Conservation (phyloP, 73 alveolate species). For the Paraurostyla sp. region DNA sequence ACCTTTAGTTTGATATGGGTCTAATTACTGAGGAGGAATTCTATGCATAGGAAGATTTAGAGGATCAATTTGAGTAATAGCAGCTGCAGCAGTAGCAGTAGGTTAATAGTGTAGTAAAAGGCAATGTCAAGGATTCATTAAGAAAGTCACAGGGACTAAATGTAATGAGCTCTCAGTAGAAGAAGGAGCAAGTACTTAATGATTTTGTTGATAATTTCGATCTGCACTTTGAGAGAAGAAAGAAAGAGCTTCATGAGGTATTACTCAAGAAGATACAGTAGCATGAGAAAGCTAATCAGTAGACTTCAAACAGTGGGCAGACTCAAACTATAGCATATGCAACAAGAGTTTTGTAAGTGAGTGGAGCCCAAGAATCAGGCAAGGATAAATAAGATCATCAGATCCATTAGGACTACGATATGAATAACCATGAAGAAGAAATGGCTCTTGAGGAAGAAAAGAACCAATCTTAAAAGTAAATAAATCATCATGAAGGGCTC, state of each 20-base stretch:
- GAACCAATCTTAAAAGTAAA: too few relatives aligned
- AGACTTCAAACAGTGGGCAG: neutral
- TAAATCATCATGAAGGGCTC: neutral
- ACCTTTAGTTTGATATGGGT: neutral
- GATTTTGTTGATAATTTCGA: constrained; percentile 35
- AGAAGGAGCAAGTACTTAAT: constrained; percentile 10
- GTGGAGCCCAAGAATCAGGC: too few relatives aligned
- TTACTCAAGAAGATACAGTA: constrained; percentile 20
- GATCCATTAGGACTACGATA: too few relatives aligned
- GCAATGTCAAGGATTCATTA: neutral
- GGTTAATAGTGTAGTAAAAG: too few relatives aligned
- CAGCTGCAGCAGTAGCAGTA: neutral
- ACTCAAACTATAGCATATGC: constrained; percentile 50
- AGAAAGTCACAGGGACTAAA: neutral
- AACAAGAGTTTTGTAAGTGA: constrained; percentile 28
- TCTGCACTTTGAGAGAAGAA: constrained; percentile 37
- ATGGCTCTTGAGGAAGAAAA: constrained; percentile 18
- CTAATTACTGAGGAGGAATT: constrained; percentile 32
- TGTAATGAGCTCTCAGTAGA: neutral
- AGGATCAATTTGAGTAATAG: neutral
- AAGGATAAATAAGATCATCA: too few relatives aligned
- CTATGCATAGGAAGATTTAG: constrained; percentile 2
- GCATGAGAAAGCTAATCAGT: constrained; percentile 46
- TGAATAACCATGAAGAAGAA: constrained; percentile 35
- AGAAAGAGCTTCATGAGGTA: constrained; percentile 39